Base-by-base conservation (phyloP, 371 early-diverging fungal genomes). In the Zopfochytrium polystomum region DNA sequence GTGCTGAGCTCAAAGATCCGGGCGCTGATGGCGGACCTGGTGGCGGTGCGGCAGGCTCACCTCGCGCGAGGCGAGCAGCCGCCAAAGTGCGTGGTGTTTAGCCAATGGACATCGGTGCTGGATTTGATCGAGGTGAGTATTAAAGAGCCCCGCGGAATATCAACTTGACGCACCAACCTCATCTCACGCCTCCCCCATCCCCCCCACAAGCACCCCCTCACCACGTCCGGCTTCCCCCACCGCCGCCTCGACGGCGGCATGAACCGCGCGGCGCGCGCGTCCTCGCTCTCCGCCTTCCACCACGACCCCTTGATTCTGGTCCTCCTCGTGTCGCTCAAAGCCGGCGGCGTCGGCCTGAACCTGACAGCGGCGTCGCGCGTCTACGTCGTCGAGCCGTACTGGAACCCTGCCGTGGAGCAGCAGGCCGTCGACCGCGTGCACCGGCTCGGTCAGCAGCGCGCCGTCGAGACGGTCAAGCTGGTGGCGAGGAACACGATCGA, bases 241-340 rank as follows among this genome's bases (percentile, higher is more conserved):
- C n/a, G 76, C 26, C 74, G 75, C 0, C 75, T 90, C 20, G 90
- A 89, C 64, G 93, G 93, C 5, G 78, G 79, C 0, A 81, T 84
- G 68, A 58, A 66, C 5, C 85, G 86, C 20, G 53, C 63, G 1
- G 76, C 80, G 29, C n/a, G n/a, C n/a, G n/a, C n/a, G n/a, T n/a
- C n/a, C n/a, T n/a, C n/a, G n/a, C n/a, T n/a, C n/a, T n/a, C 80
- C 91, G 26, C 80, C 80, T 52, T 70, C 70, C 23, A 83, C 85
- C n/a, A n/a, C n/a, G n/a, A n/a, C n/a, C n/a, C n/a, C n/a, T n/a
- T n/a, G n/a, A n/a, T n/a, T n/a, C n/a, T 63, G 2, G 85, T 93
- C 3, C 70, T 96, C 22, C 71, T 96, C 26, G 83, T 93, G 55
- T 90, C 91, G 63, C 76, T 95, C 35, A 86, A n/a, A n/a, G n/a